A percentile compares a stretch with the other conserved stretches of the same genome.
Conservation (phyloP, 805 yeast genomes). For the Pichia membranifaciens region DNA sequence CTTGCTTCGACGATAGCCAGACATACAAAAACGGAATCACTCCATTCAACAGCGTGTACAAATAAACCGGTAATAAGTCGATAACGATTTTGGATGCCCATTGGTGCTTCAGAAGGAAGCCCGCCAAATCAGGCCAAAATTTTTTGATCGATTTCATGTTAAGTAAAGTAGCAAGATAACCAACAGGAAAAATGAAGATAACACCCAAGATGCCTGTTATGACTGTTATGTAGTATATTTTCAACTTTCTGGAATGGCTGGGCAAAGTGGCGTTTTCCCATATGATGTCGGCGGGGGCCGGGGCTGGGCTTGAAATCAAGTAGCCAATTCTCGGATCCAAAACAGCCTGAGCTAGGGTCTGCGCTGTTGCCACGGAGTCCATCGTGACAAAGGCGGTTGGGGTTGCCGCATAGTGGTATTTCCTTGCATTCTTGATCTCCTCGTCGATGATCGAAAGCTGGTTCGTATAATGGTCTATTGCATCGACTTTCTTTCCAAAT, state of each 20-base stretch:
- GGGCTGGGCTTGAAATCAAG: conserved; percentile 78
- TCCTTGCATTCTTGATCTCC: conserved; percentile 60
- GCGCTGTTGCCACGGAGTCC: conserved; percentile 94
- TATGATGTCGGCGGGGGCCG: conserved; percentile 91
- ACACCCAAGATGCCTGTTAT: conserved; percentile 65
- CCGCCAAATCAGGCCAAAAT: conserved; percentile 80
- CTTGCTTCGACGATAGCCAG: conserved; percentile 78
- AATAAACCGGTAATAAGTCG: conserved; percentile 84
- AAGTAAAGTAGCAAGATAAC: conserved; percentile 75
- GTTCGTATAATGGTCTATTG: conserved; percentile 70
- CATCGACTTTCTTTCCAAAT: conserved; percentile 69
- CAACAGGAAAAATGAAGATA: conserved; percentile 74
- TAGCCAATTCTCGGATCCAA: conserved; percentile 84
- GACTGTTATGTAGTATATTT: conserved; percentile 59
- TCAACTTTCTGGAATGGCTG: conserved; percentile 59
- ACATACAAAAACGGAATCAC: conserved; percentile 82
- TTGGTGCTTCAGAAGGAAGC: conserved; percentile 51
- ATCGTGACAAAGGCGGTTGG: conserved; percentile 91
- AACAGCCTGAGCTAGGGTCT: conserved; percentile 93
- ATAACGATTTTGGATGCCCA: conserved; percentile 80
- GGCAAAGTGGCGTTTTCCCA: conserved; percentile 89
- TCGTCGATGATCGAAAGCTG: conserved; percentile 64
- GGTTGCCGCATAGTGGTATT: conserved; percentile 68
- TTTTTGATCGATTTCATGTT: conserved; percentile 71
- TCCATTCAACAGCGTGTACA: conserved; percentile 79